Evolutionary conservation across 2,329 filamentous ascomycete genomes (phyloP), one percentile per base, ranked within the genome.

Genomic region (Trichoderma pleuroti): DNA sequence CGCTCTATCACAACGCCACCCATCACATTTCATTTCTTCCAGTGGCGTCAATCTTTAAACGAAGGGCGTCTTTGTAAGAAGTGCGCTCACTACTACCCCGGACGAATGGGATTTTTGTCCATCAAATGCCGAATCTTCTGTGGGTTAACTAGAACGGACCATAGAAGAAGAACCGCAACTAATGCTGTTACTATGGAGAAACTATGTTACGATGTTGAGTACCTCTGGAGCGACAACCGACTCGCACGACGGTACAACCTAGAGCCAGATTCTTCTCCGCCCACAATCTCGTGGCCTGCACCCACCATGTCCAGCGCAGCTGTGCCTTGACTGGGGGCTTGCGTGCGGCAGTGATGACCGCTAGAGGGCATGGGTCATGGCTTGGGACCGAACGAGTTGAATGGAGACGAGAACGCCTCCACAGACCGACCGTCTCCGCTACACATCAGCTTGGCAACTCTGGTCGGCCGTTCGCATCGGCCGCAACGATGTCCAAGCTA

Each of bases 331-430:
- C 61, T 36, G 32, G 54, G 68, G n/a, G 16, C n/a, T 14, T 28
- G 16, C 28, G 14, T 39, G 30, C 49, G 28, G 36, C 24, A 59
- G 21, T 24, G 36, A 46, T 39, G 39, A 28, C 36, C 42, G 16
- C 59, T 14, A 16, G 62, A 39, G 54, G 52, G 39, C 62, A 61
- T 39, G 68, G 68, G 26, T 70, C 62, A 60, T n/a, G 30, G 16
- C 42, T 49, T 56, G 39, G 54, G 46, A 39, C 32, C 30, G 66
- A 54, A 46, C 56, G 60, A 64, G 46, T 64, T 70, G 68, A 70
- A 61, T 42, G 52, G 61, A 65, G 68, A 57, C 52, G 39, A 24
- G 21, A 57, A 36, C 52, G 52, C 61, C 52, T 66, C 68, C 54
- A 52, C 68, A 60, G 26, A 32, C 21, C 30, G 26, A 32, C 21